Evolutionary conservation across 2,329 filamentous ascomycete genomes (phyloP).

Genomic region (Microsporum canis): DNA sequence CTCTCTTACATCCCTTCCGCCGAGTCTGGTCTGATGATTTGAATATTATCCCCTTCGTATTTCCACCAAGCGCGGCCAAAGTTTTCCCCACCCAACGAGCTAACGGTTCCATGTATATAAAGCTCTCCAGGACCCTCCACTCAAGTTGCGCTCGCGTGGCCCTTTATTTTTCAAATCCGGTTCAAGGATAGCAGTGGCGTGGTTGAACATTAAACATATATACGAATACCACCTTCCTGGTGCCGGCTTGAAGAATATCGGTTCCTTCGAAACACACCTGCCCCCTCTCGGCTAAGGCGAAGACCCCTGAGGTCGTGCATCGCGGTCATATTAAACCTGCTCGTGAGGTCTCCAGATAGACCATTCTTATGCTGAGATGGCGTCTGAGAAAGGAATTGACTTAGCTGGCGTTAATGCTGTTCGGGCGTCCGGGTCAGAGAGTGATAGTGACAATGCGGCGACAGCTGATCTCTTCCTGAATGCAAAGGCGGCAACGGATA

Average conservation of each 20-base stretch:
- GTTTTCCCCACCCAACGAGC: background rate
- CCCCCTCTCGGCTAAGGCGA: background rate
- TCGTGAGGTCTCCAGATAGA: background rate
- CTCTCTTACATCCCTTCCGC: background rate
- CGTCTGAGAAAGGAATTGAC: background rate
- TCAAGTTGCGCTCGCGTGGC: background rate
- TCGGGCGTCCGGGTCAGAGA: background rate
- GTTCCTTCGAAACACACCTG: background rate
- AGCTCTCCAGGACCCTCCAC: background rate
- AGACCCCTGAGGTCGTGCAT: background rate
- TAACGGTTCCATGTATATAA: background rate
- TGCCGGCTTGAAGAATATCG: background rate
- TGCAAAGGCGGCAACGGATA: constrained; percentile 34
- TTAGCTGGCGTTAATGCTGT: background rate
- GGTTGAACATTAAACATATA: background rate
- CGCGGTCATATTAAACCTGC: background rate
- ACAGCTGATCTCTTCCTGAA: constrained; percentile 28
- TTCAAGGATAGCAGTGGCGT: background rate
- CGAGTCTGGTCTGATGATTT: background rate
- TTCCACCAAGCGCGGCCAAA: background rate
- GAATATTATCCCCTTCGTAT: background rate
- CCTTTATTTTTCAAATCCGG: background rate
- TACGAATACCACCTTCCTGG: background rate
- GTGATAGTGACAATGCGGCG: background rate
- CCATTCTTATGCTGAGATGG: background rate